A percentile compares a stretch with the other conserved stretches of the same genome.
phyloP scores from a whole-genome alignment of 75 land plant genomes.

The Azolla pinnata region DNA sequence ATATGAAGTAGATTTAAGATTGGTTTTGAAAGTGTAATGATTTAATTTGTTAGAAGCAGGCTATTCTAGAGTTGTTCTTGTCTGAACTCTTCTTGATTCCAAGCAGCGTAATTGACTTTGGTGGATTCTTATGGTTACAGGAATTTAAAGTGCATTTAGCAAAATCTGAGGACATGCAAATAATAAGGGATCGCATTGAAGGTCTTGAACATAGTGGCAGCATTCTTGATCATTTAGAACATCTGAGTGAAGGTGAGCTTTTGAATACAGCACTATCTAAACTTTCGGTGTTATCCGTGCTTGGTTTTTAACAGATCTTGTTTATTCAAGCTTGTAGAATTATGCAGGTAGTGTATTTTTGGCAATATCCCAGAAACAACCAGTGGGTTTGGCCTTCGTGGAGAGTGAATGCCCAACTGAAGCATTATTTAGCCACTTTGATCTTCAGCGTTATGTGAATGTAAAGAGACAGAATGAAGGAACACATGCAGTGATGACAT shows the following conservation, averaged over 20 bases:
- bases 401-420: slow-evolving; percentile 8
- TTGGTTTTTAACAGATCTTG: neutral
- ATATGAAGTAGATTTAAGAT: too few relatives aligned
- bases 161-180: slow-evolving; percentile 4
- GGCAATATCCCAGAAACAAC: slow-evolving; percentile 4
- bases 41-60: too few relatives aligned
- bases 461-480: slow-evolving; percentile 7
- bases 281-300: too few relatives aligned
- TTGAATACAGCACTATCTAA: too few relatives aligned
- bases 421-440: slow-evolving; percentile 14
- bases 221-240: too few relatives aligned
- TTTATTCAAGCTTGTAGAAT: slow-evolving; percentile 1
- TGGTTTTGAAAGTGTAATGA: too few relatives aligned
- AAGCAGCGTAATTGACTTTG: too few relatives aligned
- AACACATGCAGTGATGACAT: slow-evolving; percentile 11
- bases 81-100: too few relatives aligned
- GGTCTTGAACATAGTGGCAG: neutral
- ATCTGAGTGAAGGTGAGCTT: too few relatives aligned
- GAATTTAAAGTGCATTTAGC: slow-evolving; percentile 15
- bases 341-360: slow-evolving; percentile 15
- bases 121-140: too few relatives aligned
- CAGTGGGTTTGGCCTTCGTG: slow-evolving; percentile 17
- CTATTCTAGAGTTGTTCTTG: too few relatives aligned
- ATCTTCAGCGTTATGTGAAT: neutral
- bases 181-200: slow-evolving; percentile 1